These are phyloP conservation scores for Conidiobolus incongruus DNA, from an alignment of 371 early-diverging fungal species.

Conservation along the genomic window DNA sequence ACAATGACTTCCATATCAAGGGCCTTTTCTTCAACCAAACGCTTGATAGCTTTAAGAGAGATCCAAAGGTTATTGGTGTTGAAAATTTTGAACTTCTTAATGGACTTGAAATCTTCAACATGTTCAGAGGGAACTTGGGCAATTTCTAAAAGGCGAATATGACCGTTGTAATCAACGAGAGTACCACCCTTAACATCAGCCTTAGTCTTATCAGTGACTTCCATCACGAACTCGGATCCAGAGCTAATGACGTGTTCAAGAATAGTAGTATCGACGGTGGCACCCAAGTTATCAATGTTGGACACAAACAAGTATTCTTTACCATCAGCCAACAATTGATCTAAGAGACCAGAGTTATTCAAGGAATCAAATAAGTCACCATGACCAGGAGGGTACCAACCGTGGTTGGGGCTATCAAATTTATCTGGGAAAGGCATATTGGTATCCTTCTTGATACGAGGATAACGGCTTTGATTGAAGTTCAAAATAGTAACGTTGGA, in stretches of 20 bases:
- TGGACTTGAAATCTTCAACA: slow-evolving; percentile 96
- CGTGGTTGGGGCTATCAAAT: slow-evolving; percentile 19
- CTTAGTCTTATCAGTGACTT: slow-evolving; percentile 98
- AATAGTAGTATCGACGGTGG: slow-evolving; percentile 90
- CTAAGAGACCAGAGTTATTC: slow-evolving; percentile 83
- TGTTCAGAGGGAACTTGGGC: slow-evolving; percentile 97
- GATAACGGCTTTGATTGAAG: slow-evolving; percentile 95
- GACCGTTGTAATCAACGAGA: slow-evolving; percentile 91
- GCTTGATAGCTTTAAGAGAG: slow-evolving; percentile 85
- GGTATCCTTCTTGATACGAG: slow-evolving; percentile 88
- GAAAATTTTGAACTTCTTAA: slow-evolving; percentile 99
- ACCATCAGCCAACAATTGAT: slow-evolving; percentile 85
- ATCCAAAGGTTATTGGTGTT: slow-evolving; percentile 99
- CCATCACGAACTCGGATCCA: slow-evolving; percentile 95
- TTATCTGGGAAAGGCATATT: slow-evolving; percentile 63
- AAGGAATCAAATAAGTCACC: slow-evolving; percentile 97
- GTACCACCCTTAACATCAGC: slow-evolving; percentile 99
- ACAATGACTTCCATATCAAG: slow-evolving; percentile 94
- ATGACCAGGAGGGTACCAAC: slow-evolving; percentile 97
- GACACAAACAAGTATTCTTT: slow-evolving; percentile 98
- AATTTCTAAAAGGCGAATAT: slow-evolving; percentile 91
- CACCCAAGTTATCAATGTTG: slow-evolving; percentile 99
- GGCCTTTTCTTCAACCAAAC: slow-evolving; percentile 57
- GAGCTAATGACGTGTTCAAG: slow-evolving; percentile 79
- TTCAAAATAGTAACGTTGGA: slow-evolving; percentile 83